These are phyloP conservation scores for Groenewaldozyma tartarivorans DNA, from an alignment of 805 yeast genomes.

Conservation along the genomic window DNA sequence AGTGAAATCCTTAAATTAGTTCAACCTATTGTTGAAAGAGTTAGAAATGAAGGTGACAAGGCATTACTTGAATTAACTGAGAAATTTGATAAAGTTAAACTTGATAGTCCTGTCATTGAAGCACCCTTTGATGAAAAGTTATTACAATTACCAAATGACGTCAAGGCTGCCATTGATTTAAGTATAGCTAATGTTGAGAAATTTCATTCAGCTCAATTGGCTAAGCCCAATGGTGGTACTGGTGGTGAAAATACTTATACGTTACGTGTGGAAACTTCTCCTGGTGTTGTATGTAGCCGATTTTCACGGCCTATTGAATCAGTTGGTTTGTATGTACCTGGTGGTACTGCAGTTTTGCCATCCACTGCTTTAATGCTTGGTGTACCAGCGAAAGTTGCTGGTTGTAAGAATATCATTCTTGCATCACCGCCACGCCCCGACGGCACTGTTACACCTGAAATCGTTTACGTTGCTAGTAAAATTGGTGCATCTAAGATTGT, in stretches of 20 bases:
- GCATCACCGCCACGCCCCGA: conserved; percentile 95
- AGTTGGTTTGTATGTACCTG: conserved; percentile 95
- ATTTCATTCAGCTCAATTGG: conserved; percentile 83
- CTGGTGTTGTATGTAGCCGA: conserved; percentile 90
- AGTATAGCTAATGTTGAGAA: conserved; percentile 81
- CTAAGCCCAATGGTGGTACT: no score
- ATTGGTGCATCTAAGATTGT: conserved; percentile 87
- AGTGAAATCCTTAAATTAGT: conserved; percentile 89
- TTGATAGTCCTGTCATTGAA: conserved; percentile 59
- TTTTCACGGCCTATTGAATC: conserved; percentile 90
- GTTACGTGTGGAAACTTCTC: conserved; percentile 79
- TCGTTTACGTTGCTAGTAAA: conserved; percentile 93
- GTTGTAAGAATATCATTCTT: conserved; percentile 80
- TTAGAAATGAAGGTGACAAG: conserved; percentile 67
- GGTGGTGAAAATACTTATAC: conserved; percentile 52
- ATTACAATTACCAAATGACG: conserved; percentile 63
- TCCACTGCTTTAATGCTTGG: conserved; percentile 98
- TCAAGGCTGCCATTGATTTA: conserved; percentile 78
- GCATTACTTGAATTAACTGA: conserved; percentile 85
- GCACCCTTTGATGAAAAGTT: conserved; percentile 82
- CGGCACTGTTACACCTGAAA: conserved; percentile 93
- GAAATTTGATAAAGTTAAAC: conserved; percentile 78
- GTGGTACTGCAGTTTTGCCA: conserved; percentile 97
- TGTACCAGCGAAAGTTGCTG: conserved; percentile 97
- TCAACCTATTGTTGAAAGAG: conserved; percentile 76